Conservation (phyloP, 2,329 filamentous ascomycete genomes). For the Penicillium polonicum region DNA sequence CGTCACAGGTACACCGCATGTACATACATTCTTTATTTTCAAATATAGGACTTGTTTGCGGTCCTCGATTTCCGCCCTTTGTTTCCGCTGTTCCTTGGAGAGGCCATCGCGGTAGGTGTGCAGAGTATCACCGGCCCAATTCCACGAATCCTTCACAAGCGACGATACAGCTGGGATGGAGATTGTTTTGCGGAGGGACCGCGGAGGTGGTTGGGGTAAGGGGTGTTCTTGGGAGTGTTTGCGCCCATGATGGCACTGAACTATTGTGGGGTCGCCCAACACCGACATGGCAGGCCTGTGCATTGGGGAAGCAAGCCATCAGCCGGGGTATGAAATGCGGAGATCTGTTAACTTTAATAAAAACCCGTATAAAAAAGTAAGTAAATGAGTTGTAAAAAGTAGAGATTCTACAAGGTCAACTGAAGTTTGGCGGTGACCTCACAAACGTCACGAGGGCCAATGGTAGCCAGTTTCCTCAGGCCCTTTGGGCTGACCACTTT, state of each 20-base stretch:
- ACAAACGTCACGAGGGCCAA: slow-evolving; percentile 27
- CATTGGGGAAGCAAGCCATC: slow-evolving; percentile 28
- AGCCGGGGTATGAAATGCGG: slow-evolving; percentile 10
- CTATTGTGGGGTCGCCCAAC: slow-evolving; percentile 32
- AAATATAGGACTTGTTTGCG: slow-evolving; percentile 62
- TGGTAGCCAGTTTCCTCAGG: slow-evolving; percentile 13
- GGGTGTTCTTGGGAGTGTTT: slow-evolving; percentile 15
- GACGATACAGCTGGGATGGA: slow-evolving; percentile 37
- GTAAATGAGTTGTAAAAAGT: neutral
- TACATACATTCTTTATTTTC: slow-evolving; percentile 64
- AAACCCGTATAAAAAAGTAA: neutral
- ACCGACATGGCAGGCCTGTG: slow-evolving; percentile 33
- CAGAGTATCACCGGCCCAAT: slow-evolving; percentile 37
- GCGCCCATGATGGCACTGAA: slow-evolving; percentile 29
- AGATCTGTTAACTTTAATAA: neutral
- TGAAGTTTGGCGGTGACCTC: slow-evolving; percentile 18
- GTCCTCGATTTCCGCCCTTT: slow-evolving; percentile 53
- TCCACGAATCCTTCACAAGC: slow-evolving; percentile 34
- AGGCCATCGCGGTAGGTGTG: slow-evolving; percentile 53
- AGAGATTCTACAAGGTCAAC: neutral
- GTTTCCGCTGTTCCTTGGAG: slow-evolving; percentile 51
- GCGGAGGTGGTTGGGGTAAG: slow-evolving; percentile 9
- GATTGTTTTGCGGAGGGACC: slow-evolving; percentile 27
- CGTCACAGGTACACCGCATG: neutral
- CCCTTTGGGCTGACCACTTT: neutral